Evolutionary conservation across 805 yeast genomes (phyloP).

Genomic region (Metschnikowia dekortorum): DNA sequence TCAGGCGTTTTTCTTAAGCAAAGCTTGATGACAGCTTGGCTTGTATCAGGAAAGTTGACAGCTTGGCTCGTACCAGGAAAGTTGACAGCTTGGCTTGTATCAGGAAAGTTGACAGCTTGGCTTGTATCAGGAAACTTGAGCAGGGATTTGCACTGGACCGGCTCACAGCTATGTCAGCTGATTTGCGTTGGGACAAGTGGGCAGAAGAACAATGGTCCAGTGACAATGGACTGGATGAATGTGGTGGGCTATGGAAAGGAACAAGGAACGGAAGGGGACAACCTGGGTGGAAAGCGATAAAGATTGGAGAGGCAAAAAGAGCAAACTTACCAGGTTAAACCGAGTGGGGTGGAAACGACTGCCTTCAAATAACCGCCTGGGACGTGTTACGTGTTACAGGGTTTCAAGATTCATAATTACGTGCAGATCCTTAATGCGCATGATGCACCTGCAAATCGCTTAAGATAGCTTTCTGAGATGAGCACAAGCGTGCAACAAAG

Average conservation of each 20-base stretch:
- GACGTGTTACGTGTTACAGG: slow-evolving; percentile 1
- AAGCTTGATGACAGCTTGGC: no score
- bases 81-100: no score
- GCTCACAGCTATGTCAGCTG: not conserved
- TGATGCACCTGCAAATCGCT: not conserved
- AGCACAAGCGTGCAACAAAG: not conserved
- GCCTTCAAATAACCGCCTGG: not conserved
- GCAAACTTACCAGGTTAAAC: not conserved
- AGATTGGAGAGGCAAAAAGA: not conserved
- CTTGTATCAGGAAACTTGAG: no score
- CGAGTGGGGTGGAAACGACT: not conserved
- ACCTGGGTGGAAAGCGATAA: not conserved
- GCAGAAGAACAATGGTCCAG: not conserved
- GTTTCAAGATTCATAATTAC: not conserved
- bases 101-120: no score
- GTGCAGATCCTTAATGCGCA: not conserved
- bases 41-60: no score
- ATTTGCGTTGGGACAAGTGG: not conserved
- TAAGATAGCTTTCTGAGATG: not conserved
- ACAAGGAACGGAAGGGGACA: not conserved
- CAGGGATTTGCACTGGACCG: no score
- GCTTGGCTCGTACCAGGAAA: no score
- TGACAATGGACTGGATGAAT: not conserved
- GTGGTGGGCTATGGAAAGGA: not conserved
- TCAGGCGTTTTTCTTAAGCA: no score